Percentiles rank a stretch among this genome's conserved stretches.
Conservation (phyloP, 352 stramenopile genomes). For the Phytopythium helicoides region DNA sequence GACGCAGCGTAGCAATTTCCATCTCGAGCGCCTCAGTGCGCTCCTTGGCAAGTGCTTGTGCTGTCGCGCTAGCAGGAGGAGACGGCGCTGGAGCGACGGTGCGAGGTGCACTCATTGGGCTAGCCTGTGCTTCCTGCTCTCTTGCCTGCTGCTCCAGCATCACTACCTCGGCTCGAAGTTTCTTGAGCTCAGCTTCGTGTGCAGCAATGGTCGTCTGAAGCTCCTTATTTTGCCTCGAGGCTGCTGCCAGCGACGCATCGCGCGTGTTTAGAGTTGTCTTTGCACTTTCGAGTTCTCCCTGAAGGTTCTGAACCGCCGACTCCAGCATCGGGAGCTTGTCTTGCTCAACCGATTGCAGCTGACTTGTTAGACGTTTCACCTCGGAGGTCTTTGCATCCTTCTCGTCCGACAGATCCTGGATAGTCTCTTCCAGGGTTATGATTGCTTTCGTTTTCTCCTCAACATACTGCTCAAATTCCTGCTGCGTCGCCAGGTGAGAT, state of each 20-base stretch:
- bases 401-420: constrained; percentile 15
- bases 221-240: constrained; percentile 19
- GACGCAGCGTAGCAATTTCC: constrained; percentile 20
- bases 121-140: constrained; percentile 10
- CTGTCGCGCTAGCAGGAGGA: neutral
- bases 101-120: neutral
- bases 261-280: neutral
- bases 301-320: neutral
- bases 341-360: constrained; percentile 2
- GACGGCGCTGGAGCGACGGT: neutral
- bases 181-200: constrained; percentile 23
- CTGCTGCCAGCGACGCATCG: constrained; percentile 5
- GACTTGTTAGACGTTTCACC: neutral
- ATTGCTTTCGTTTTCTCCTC: constrained; percentile 22
- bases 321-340: constrained; percentile 3
- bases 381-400: constrained; percentile 8
- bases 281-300: neutral
- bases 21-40: constrained; percentile 15
- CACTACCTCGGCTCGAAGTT: constrained; percentile 20
- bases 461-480: constrained; percentile 34
- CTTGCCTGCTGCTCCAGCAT: constrained; percentile 14
- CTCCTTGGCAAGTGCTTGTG: neutral
- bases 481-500: constrained; percentile 28
- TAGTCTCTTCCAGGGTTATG: constrained; percentile 17
- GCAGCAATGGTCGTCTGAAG: constrained; percentile 11